Evolutionary conservation across 2,329 filamentous ascomycete species (phyloP), one percentile per base, ranked within the genome.

Genomic region (Alternaria rosae): DNA sequence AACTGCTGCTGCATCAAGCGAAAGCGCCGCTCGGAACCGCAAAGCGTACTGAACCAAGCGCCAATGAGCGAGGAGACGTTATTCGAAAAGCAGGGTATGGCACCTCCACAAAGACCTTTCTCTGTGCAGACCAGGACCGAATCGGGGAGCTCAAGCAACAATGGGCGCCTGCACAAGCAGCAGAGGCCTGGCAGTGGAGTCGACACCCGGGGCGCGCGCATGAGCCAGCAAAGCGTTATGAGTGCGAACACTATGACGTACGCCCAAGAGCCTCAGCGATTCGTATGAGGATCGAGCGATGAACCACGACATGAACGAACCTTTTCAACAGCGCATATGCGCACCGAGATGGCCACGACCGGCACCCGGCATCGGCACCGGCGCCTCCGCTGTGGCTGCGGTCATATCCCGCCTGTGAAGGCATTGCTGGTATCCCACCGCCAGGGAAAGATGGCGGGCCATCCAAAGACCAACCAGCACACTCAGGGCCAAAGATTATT

Each of bases 1-100:
- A 70, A 66, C 54, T 72, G 70, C 57, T 73, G 70, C 48, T 73
- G 71, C 65, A 66, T 63, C 20, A 69, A 64, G 25, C 67, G 69
- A 55, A 71, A 70, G 65, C 69, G 59, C 28, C 54, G 58, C 50
- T 57, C 59, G 13, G 21, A 54, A 26, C 26, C 42, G 11, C 54
- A 61, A 15, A 61, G 65, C 12, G 38, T 64, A 41, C 12, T 57
- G 25, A 54, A 54, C 12, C 47, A 42, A 58, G 57, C 55, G 44
- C 57, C 59, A 0, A 44, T 59, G 42, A 68, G 56, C 44, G 35
- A 61, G 28, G 64, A 68, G 10, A 59, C 50, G 5, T 10, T 71
- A 26, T 51, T 64, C 12, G 69, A 72, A 35, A 67, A 72, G 56
- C 20, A 48, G 10, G 55, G 55, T 23, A 58, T 66, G 32, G 61